phyloP scores from a whole-genome alignment of 148 eudicot species.

The Mesembryanthemum crystallinum region DNA sequence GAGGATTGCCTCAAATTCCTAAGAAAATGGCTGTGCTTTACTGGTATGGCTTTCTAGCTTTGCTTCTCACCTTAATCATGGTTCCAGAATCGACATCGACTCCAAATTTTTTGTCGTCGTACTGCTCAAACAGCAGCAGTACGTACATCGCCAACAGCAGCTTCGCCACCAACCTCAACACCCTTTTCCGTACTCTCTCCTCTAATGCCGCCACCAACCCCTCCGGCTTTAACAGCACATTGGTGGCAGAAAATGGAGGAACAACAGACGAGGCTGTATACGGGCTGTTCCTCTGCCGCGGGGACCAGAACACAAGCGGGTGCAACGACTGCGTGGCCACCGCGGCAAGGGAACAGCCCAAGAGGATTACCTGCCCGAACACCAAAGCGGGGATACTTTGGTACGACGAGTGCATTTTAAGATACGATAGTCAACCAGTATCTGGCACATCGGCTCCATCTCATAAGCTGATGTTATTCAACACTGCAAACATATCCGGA shows the following conservation, averaged over 20 bases:
- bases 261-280: slow-evolving; percentile 14
- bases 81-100: slow-evolving; percentile 14
- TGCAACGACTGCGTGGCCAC: slow-evolving; percentile 33
- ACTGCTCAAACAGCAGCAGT: slow-evolving; percentile 21
- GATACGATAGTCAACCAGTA: slow-evolving; percentile 31
- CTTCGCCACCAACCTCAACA: slow-evolving; percentile 37
- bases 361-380: background rate
- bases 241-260: slow-evolving; percentile 15
- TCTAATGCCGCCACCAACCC: slow-evolving; percentile 24
- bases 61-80: background rate
- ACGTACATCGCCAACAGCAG: slow-evolving; percentile 18
- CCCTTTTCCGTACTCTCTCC: slow-evolving; percentile 38
- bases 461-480: background rate
- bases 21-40: too few species aligned
- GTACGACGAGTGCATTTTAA: slow-evolving; percentile 36
- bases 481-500: slow-evolving; percentile 8
- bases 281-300: slow-evolving; percentile 38
- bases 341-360: background rate
- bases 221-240: slow-evolving; percentile 37
- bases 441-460: background rate
- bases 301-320: slow-evolving; percentile 23
- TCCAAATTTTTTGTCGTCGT: background rate
- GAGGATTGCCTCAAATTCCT: too few species aligned
- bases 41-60: too few species aligned
- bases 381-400: slow-evolving; percentile 27